These are phyloP conservation scores for Orbilia oligospora DNA, from an alignment of 2,329 filamentous ascomycete genomes.

Conservation along the genomic window DNA sequence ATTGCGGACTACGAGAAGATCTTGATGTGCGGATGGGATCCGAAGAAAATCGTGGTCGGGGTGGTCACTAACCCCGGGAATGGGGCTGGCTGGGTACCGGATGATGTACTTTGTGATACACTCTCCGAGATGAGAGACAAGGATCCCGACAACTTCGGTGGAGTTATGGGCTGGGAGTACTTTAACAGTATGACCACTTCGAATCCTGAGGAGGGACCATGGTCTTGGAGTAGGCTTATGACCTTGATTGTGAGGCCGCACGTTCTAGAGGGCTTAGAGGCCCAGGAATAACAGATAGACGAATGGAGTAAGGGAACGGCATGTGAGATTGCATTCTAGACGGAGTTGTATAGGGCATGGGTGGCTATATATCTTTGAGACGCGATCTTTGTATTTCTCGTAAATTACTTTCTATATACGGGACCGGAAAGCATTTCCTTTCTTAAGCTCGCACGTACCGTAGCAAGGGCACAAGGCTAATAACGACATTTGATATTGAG, in stretches of 20 bases:
- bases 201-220: constrained; percentile 65
- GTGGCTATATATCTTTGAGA: neutral
- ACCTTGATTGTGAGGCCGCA: constrained; percentile 66
- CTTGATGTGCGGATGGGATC: constrained; percentile 77
- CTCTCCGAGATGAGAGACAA: constrained; percentile 46
- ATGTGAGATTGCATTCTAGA: constrained; percentile 13
- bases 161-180: constrained; percentile 96
- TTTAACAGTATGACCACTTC: constrained; percentile 73
- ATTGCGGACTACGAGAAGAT: constrained; percentile 72
- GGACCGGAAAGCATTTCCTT: no score
- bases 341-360: constrained; percentile 20
- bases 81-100: constrained; percentile 77
- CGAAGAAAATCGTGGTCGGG: constrained; percentile 82
- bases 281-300: neutral
- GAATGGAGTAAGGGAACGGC: neutral
- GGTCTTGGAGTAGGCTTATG: constrained; percentile 73
- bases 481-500: no score
- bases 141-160: constrained; percentile 72
- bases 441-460: no score
- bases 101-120: constrained; percentile 70
- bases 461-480: no score
- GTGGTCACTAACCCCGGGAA: constrained; percentile 84
- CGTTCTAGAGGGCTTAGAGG: constrained; percentile 2
- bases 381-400: neutral
- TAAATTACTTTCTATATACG: no score